Evolutionary conservation across 192 early-diverging fungal species (phyloP).

Genomic region (Anaeromyces robustus): DNA sequence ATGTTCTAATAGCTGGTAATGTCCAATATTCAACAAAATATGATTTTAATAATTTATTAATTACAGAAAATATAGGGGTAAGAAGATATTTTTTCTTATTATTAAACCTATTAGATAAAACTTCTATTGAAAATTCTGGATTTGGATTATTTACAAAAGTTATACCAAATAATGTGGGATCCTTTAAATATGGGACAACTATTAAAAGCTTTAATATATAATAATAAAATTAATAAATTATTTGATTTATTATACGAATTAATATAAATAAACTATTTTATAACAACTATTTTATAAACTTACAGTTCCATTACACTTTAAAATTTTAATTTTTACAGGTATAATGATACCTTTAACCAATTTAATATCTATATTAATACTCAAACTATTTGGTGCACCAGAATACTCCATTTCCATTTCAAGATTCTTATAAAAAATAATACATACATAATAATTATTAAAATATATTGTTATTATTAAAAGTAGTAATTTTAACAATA

Average conservation of each 20-base stretch:
- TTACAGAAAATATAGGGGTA: background rate
- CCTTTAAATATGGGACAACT: background rate
- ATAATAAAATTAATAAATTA: no score
- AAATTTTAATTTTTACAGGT: background rate
- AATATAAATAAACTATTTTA: no score
- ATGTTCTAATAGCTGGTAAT: background rate
- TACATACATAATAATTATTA: no score
- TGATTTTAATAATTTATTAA: background rate
- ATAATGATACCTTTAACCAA: background rate
- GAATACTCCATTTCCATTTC: background rate
- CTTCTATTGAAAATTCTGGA: background rate
- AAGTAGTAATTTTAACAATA: no score
- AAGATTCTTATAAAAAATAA: background rate
- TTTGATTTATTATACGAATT: no score
- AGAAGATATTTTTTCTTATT: background rate
- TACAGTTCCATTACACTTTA: background rate
- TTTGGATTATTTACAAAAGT: background rate
- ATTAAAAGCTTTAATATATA: background rate
- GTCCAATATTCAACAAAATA: background rate
- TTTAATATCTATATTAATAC: background rate
- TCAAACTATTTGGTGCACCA: background rate
- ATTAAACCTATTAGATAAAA: background rate
- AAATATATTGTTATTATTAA: no score
- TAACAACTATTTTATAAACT: background rate
- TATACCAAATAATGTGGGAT: background rate